Evolutionary conservation across 192 early-diverging fungal species (phyloP).

Genomic region (Coemansia sp.): DNA sequence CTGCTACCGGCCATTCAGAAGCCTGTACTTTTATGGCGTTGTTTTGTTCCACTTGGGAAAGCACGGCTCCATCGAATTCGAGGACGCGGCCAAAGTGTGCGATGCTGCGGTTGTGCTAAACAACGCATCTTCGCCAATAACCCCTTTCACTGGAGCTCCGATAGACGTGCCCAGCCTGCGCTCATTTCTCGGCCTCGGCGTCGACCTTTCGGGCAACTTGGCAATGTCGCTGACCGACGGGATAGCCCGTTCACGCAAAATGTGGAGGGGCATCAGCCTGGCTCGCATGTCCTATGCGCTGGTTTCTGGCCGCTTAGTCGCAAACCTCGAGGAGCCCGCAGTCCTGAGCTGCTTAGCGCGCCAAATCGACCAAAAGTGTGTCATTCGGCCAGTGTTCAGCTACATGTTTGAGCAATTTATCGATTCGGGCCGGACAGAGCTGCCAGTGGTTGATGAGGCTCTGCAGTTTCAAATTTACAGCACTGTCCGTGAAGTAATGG

Average conservation of each 20-base stretch:
- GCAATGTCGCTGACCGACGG: constrained; percentile 12
- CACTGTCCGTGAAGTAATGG: constrained; percentile 25
- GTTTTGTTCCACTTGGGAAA: constrained; percentile 31
- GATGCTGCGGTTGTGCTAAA: constrained; percentile 41
- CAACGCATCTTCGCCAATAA: constrained; percentile 21
- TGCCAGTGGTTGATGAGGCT: constrained; percentile 13
- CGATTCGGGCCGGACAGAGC: not conserved
- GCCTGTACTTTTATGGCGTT: constrained; percentile 33
- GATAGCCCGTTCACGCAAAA: not conserved
- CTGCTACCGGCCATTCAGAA: constrained; percentile 40
- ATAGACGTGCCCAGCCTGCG: constrained; percentile 20
- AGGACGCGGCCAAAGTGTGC: constrained; percentile 19
- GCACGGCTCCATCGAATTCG: constrained; percentile 1
- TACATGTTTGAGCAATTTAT: constrained; percentile 30
- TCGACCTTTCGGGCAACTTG: constrained; percentile 6
- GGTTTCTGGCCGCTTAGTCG: constrained; percentile 25
- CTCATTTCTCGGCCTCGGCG: constrained; percentile 23
- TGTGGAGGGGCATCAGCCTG: constrained; percentile 8
- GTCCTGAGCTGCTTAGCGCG: constrained; percentile 7
- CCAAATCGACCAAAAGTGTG: constrained; percentile 14
- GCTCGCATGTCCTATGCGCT: constrained; percentile 31
- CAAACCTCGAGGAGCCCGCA: constrained; percentile 16
- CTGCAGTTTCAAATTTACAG: constrained; percentile 52
- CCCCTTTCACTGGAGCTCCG: not conserved
- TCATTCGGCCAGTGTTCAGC: constrained; percentile 41